Evolutionary conservation across 768 basidiomycete genomes (phyloP).

Genomic region (Phlebiopsis flavidoalba): DNA sequence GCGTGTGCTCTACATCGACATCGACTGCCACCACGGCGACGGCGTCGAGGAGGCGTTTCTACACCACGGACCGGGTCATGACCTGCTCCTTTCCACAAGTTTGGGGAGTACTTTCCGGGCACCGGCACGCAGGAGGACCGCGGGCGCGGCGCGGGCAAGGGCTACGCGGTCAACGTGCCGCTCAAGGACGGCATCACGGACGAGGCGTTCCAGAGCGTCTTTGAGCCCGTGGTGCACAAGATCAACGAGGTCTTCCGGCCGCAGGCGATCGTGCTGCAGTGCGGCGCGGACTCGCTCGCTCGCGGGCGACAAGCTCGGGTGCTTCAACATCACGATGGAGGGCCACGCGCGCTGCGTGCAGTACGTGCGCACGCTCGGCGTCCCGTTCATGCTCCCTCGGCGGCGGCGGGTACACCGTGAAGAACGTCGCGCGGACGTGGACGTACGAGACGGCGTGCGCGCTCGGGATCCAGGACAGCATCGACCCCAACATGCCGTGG

Average conservation of each 20-base stretch:
- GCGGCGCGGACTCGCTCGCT: conserved; percentile 94
- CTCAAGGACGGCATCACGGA: conserved; percentile 93
- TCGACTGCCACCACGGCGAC: conserved; percentile 98
- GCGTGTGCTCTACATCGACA: conserved; percentile 91
- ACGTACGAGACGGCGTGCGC: conserved; percentile 96
- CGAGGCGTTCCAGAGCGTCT: conserved; percentile 81
- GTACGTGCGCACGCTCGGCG: conserved; percentile 74
- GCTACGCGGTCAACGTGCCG: conserved; percentile 91
- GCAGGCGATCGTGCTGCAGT: conserved; percentile 85
- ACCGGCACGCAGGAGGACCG: conserved; percentile 83
- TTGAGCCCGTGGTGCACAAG: conserved; percentile 83
- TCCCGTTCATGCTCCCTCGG: conserved; percentile 91
- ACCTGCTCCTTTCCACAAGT: conserved; percentile 97
- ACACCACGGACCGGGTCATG: conserved; percentile 96
- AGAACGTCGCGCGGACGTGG: conserved; percentile 94
- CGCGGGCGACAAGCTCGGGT: conserved; percentile 91
- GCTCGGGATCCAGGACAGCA: conserved; percentile 75
- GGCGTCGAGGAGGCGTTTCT: conserved; percentile 99
- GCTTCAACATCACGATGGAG: conserved; percentile 93
- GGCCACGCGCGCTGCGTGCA: conserved; percentile 92
- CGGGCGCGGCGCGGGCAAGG: conserved; percentile 77
- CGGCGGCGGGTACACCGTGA: conserved; percentile 95
- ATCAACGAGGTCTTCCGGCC: conserved; percentile 88
- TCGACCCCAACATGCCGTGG: conserved; percentile 77
- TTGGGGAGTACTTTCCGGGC: conserved; percentile 91